A percentile compares a stretch with the other conserved stretches of the same genome.
Evolutionary conservation across 495 filamentous ascomycete species (phyloP).

Genomic region (Bacidia gigantensis): DNA sequence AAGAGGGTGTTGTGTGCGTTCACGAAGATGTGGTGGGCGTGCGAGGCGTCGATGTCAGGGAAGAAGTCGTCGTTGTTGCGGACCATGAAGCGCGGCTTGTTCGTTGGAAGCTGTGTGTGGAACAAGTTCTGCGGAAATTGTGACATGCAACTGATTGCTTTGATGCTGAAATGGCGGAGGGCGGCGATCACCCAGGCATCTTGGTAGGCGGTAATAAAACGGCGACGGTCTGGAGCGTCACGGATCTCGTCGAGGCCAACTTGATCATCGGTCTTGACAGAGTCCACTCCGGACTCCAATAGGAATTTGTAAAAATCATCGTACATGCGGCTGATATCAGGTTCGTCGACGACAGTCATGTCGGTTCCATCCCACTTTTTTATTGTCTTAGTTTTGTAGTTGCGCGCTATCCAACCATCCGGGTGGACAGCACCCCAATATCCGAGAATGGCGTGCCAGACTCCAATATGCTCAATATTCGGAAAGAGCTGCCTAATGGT

Average conservation of each 20-base stretch:
- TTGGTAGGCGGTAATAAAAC: conserved; percentile 60
- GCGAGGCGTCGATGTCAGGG: conserved; percentile 59
- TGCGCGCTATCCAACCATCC: conserved; percentile 52
- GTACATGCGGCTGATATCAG: conserved; percentile 65
- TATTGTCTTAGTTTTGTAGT: conserved; percentile 65
- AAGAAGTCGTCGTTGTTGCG: conserved; percentile 95
- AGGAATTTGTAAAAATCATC: conserved; percentile 85
- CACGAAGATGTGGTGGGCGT: conserved; percentile 88
- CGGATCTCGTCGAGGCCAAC: conserved; percentile 68
- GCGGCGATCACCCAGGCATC: conserved; percentile 74
- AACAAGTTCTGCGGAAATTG: conserved; percentile 73
- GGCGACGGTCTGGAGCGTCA: conserved; percentile 49
- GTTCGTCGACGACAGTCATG: conserved; percentile 60
- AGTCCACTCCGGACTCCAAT: conserved; percentile 51
- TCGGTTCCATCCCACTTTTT: conserved; percentile 39
- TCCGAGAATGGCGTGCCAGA: conserved; percentile 88
- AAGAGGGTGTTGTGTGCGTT: conserved; percentile 87
- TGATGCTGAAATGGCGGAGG: conserved; percentile 60
- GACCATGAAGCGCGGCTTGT: conserved; percentile 52
- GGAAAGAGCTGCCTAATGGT: conserved; percentile 56
- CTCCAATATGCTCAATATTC: conserved; percentile 69
- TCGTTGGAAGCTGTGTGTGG: conserved; percentile 61
- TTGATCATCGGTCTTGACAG: conserved; percentile 84
- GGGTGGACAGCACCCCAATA: conserved; percentile 89
- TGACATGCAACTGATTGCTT: conserved; percentile 86